A percentile compares a stretch with the other conserved stretches of the same genome.
Evolutionary conservation across 129 eudicot genomes (phyloP).

Genomic region (Lactuca saligna): DNA sequence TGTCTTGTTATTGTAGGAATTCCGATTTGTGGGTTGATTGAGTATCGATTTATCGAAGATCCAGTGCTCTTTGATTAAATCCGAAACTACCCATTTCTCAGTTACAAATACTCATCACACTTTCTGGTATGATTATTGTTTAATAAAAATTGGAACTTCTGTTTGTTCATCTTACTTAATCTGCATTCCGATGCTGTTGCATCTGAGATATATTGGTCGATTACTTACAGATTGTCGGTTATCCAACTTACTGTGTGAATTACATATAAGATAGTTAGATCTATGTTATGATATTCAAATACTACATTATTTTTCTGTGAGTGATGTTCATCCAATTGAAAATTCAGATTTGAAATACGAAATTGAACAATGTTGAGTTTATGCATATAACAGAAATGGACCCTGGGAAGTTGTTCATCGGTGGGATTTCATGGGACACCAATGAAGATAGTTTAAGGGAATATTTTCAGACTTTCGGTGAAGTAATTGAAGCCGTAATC

Average conservation of each 20-base stretch:
- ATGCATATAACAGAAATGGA: slow-evolving; percentile 62
- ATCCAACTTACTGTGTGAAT: neutral
- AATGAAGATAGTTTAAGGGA: slow-evolving; percentile 65
- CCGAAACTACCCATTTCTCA: slow-evolving; percentile 26
- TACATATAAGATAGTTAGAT: slow-evolving; percentile 27
- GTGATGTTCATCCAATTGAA: neutral
- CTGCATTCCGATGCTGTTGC: neutral
- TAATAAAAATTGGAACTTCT: slow-evolving; percentile 28
- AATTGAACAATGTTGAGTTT: slow-evolving; percentile 15
- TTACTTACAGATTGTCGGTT: neutral
- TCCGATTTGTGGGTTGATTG: slow-evolving; percentile 19
- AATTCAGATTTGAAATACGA: neutral
- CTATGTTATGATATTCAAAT: neutral
- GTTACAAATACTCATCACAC: slow-evolving; percentile 17
- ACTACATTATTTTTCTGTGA: neutral
- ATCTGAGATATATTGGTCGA: neutral
- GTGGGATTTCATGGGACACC: slow-evolving; percentile 92
- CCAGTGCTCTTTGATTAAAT: slow-evolving; percentile 49
- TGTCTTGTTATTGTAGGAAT: slow-evolving; percentile 14
- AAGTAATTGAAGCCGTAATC: slow-evolving; percentile 74
- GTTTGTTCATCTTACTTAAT: neutral
- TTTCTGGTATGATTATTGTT: slow-evolving; percentile 20
- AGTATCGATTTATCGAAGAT: slow-evolving; percentile 58
- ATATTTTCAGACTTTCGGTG: slow-evolving; percentile 66
- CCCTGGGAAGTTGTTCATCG: slow-evolving; percentile 71